Evolutionary conservation across 2,329 filamentous ascomycete genomes (phyloP).

Genomic region (Cercospora brassicicola): DNA sequence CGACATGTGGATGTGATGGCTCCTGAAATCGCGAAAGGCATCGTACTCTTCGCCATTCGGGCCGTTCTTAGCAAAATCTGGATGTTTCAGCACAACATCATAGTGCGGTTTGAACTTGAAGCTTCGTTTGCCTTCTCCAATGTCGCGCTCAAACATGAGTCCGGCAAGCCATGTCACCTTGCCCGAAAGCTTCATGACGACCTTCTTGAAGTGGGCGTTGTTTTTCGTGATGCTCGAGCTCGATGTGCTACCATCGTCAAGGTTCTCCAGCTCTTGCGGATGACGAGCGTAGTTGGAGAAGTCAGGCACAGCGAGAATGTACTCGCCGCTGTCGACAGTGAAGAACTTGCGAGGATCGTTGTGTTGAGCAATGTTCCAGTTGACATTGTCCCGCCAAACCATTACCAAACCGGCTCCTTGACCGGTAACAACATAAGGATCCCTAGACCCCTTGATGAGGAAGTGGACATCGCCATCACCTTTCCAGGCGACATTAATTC

Average conservation of each 20-base stretch:
- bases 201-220: constrained; percentile 91
- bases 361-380: constrained; percentile 78
- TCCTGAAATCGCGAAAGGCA: constrained; percentile 94
- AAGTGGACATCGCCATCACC: constrained; percentile 94
- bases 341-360: constrained; percentile 91
- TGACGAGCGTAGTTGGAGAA: constrained; percentile 84
- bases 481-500: constrained; percentile 85
- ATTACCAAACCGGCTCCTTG: constrained; percentile 94
- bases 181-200: constrained; percentile 96
- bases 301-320: constrained; percentile 90
- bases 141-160: constrained; percentile 84
- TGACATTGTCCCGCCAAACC: constrained; percentile 96
- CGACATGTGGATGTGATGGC: constrained; percentile 93
- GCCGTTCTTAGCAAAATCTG: constrained; percentile 65
- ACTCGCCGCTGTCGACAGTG: constrained; percentile 93
- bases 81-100: constrained; percentile 80
- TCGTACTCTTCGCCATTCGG: constrained; percentile 66
- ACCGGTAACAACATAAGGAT: constrained; percentile 90
- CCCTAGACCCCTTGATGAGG: constrained; percentile 80
- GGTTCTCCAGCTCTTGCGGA: constrained; percentile 49
- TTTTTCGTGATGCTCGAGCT: constrained; percentile 67
- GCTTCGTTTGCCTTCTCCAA: constrained; percentile 68
- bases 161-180: constrained; percentile 92
- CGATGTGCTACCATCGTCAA: constrained; percentile 58
- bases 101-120: constrained; percentile 94